These are phyloP conservation scores for Starmerella ratchasimensis DNA, from an alignment of 805 yeast genomes.

Conservation along the genomic window DNA sequence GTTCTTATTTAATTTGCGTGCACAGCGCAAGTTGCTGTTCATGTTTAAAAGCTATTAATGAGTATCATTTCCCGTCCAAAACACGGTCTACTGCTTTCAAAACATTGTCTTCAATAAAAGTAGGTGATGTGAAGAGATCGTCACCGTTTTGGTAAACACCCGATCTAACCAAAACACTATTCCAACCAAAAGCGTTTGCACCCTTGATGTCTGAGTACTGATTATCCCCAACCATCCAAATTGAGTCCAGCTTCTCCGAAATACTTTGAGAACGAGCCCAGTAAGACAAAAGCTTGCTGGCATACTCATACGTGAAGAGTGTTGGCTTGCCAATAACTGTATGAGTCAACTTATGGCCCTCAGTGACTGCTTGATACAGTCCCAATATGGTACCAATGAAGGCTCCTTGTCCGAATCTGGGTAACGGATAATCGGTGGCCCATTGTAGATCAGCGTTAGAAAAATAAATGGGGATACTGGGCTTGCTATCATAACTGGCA, in stretches of 20 bases:
- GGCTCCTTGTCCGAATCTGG: constrained; percentile 92
- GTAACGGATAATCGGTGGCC: constrained; percentile 75
- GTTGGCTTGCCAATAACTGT: constrained; percentile 86
- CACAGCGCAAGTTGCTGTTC: too few species aligned
- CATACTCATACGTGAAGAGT: constrained; percentile 70
- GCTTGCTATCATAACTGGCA: constrained; percentile 34
- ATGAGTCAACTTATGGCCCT: constrained; percentile 60
- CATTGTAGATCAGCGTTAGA: constrained; percentile 88
- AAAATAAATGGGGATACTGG: constrained; percentile 72
- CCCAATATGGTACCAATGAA: constrained; percentile 80
- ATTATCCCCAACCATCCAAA: constrained; percentile 95
- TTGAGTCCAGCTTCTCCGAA: constrained; percentile 30
- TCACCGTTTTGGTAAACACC: constrained; percentile 66
- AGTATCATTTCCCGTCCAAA: constrained; percentile 1
- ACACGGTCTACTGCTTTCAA: constrained; percentile 34
- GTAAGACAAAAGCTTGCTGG: constrained; percentile 56
- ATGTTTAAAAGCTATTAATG: too few species aligned
- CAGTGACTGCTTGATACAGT: constrained; percentile 64
- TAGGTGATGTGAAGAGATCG: constrained; percentile 32
- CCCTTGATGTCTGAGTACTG: constrained; percentile 89
- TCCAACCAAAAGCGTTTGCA: constrained; percentile 81
- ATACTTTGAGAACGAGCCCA: constrained; percentile 34
- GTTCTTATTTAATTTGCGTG: not conserved
- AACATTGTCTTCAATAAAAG: constrained; percentile 39
- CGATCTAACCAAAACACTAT: constrained; percentile 65